A percentile compares a stretch with the other conserved stretches of the same genome.
Conservation (phyloP, 768 basidiomycete genomes). For the Pleurotus eryngii region DNA sequence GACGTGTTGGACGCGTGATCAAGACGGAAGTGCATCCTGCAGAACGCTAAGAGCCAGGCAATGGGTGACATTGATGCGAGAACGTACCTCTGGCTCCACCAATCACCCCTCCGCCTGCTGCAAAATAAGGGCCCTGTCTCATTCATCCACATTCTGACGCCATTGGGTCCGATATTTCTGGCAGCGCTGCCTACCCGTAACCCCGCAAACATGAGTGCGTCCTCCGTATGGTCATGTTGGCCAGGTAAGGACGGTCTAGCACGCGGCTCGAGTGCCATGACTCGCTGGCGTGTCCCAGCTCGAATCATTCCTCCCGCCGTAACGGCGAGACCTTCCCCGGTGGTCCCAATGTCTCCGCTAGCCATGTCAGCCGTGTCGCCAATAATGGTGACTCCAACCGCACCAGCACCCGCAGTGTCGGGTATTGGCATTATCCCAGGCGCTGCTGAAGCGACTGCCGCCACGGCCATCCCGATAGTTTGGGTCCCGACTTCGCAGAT, state of each 20-base stretch:
- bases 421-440: background rate
- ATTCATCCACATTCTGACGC: too few species aligned
- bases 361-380: background rate
- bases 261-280: constrained; percentile 5
- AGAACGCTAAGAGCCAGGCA: too few species aligned
- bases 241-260: background rate
- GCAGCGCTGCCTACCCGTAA: background rate
- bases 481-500: too few species aligned
- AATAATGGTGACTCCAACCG: background rate
- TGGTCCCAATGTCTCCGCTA: background rate
- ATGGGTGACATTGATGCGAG: too few species aligned
- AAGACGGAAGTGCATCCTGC: too few species aligned
- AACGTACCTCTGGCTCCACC: too few species aligned
- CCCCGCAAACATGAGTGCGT: background rate
- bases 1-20: too few species aligned
- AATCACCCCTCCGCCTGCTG: too few species aligned
- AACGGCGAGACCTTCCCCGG: background rate
- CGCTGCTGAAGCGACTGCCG: background rate
- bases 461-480: background rate
- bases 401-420: background rate
- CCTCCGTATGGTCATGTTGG: background rate
- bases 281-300: background rate
- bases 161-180: background rate
- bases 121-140: too few species aligned
- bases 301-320: constrained; percentile 5